Conservation (phyloP, 768 basidiomycete species). For the Lepiota venenata region DNA sequence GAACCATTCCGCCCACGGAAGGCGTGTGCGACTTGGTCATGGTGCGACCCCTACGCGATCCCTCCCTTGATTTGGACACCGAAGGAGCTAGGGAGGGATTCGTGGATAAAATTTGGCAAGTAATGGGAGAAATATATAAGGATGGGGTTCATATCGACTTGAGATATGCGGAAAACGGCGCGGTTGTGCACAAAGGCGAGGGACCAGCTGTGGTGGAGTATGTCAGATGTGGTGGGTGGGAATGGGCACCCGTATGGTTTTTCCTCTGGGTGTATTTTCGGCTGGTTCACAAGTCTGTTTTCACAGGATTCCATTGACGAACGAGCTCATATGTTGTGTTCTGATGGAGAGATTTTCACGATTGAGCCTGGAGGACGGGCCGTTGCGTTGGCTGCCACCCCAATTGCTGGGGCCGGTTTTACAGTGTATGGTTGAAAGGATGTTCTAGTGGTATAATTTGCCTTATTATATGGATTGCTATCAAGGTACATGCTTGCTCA, state of each 20-base stretch:
- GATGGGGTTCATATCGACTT: slow-evolving; percentile 69
- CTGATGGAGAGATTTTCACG: slow-evolving; percentile 71
- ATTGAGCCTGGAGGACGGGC: slow-evolving; percentile 61
- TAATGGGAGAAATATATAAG: slow-evolving; percentile 70
- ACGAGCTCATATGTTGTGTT: slow-evolving; percentile 69
- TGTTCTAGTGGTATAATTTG: neutral
- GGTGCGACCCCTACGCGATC: slow-evolving; percentile 68
- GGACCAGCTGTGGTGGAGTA: slow-evolving; percentile 71
- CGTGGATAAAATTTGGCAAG: slow-evolving; percentile 46
- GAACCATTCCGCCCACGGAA: slow-evolving; percentile 38
- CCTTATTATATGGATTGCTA: neutral
- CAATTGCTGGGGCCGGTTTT: slow-evolving; percentile 31
- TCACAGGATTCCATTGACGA: slow-evolving; percentile 56
- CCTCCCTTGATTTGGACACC: slow-evolving; percentile 37
- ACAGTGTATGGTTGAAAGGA: slow-evolving; percentile 42
- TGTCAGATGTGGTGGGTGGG: slow-evolving; percentile 75
- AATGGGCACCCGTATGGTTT: slow-evolving; percentile 73
- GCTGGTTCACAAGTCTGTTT: neutral
- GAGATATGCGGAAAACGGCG: slow-evolving; percentile 46
- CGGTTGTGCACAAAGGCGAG: slow-evolving; percentile 35
- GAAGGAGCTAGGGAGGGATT: slow-evolving; percentile 44
- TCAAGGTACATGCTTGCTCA: slow-evolving; percentile 6
- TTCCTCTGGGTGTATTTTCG: neutral
- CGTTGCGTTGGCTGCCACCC: slow-evolving; percentile 9
- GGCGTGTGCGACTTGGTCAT: slow-evolving; percentile 70